Base-by-base conservation (phyloP, 1,284 basidiomycete species). In the Ganoderma leucocontextum region DNA sequence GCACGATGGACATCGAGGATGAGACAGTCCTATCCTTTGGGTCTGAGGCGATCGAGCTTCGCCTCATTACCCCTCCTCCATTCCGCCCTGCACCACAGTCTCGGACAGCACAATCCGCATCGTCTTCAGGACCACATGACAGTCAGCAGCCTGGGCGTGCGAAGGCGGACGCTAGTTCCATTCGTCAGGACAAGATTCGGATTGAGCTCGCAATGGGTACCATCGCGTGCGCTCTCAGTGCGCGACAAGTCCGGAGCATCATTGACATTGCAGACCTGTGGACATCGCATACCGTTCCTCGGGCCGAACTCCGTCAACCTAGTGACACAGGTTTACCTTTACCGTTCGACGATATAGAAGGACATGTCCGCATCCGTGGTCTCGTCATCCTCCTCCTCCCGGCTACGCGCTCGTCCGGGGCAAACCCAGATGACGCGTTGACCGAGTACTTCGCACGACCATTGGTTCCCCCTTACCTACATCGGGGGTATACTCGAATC, bases 11-110 rank as follows among this genome's bases (percentile, higher is more conserved):
- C 41, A 71, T 77, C 33, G 72, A 73, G 63, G 84, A 85, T 39
- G 85, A 88, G 58, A 78, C 79, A 3, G 72, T 94, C 29, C 64
- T 91, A 33, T 89, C 89, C 2, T 82, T 92, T 61, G 87, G 87
- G 36, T 76, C 83, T 42, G 85, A 88, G 29, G 86, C 92, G 17
- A 82, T 92, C 60, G 74, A 84, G 5, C 71, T 93, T 62, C 82
- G 82, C 63, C 75, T 92, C 19, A 81, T 80, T n/a, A 91, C 87
- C 0, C 85, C 86, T 60, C 74, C 74, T 12, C 66, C 72, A 29
- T 61, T 59, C 29, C 62, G 35, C 22, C 58, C 60, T 25, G 52
- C 61, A 41, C 49, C 59, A 3, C n/a, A 60, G n/a, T 41, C 67
- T 1, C 59, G 58, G 2, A n/a, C 57, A 36, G 33, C 41, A 3